Base-by-base conservation (phyloP, 2,329 filamentous ascomycete genomes). In the Colletotrichum tabaci region DNA sequence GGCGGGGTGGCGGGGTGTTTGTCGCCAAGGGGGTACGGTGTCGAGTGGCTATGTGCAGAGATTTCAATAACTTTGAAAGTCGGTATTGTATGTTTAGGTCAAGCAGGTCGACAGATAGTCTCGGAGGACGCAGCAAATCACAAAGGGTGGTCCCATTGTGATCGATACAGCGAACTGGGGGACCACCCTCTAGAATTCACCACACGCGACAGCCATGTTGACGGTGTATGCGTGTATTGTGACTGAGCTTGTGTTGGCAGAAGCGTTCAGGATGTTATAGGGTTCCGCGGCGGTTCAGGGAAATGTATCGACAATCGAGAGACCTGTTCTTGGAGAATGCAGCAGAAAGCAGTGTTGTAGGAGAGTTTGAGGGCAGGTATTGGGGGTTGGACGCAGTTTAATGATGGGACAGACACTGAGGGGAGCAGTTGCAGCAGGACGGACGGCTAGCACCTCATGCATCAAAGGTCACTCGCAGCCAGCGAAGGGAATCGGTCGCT, bases 141-240 rank as follows among this genome's bases (percentile, higher is more conserved):
- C 80, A 79, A 86, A 88, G 85, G 86, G 86, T 87, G 86, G 85
- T 86, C 83, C 87, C 88, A 89, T 89, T 80, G 83, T 82, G 82
- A 84, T 82, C 77, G 77, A 78, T 77, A 78, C 79, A 79, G 80
- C 81, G 79, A 82, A 76, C 77, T 69, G 60, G 79, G 83, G 79
- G 79, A 81, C 87, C 86, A 88, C 86, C 86, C 86, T 87, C 85
- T 87, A 89, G 75, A 85, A 85, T 73, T 83, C 83, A 86, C 83
- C 83, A 82, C 79, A 79, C 80, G 81, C 79, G 73, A 82, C 61
- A 46, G 67, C 69, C 70, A 75, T 73, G 46, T 49, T 70, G 69
- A 71, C 58, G 60, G 47, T 52, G 64, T 50, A 21, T 12, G 38
- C 23, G 40, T 38, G 18, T 60, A 23, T n/a, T 55, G 49, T 49